A percentile compares a stretch with the other conserved stretches of the same genome.
Conservation (phyloP, 805 yeast species). For the Yarrowia sp. region DNA sequence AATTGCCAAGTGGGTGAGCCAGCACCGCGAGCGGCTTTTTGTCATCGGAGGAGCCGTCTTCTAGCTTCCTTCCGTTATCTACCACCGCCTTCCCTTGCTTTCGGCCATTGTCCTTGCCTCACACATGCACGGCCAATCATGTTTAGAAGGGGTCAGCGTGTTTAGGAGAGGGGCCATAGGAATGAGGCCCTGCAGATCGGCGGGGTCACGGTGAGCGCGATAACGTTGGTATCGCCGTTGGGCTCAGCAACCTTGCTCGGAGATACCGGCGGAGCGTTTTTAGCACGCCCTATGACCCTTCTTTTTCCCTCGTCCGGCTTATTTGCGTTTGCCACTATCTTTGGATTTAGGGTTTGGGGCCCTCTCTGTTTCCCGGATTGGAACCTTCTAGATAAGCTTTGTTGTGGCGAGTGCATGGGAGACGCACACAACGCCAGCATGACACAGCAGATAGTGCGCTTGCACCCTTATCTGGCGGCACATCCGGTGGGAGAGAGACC, state of each 20-base stretch:
- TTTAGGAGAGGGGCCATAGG: too few species aligned
- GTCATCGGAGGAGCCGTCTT: slow-evolving; percentile 71
- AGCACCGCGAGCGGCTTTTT: slow-evolving; percentile 66
- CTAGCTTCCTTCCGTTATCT: slow-evolving; percentile 34
- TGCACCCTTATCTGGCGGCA: slow-evolving; percentile 18
- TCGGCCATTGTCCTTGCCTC: not conserved
- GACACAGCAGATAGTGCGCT: slow-evolving; percentile 24
- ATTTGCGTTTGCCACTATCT: slow-evolving; percentile 5
- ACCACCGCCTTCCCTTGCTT: not conserved
- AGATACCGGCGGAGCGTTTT: too few species aligned
- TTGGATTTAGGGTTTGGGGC: not conserved
- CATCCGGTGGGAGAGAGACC: slow-evolving; percentile 10
- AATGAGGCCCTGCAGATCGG: too few species aligned
- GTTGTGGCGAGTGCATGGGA: slow-evolving; percentile 19
- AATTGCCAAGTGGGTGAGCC: slow-evolving; percentile 73
- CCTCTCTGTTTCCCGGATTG: slow-evolving; percentile 13
- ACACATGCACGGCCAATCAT: not conserved
- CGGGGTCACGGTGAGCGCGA: not conserved
- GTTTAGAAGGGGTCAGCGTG: not conserved
- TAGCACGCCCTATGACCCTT: slow-evolving; percentile 1
- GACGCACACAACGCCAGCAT: slow-evolving; percentile 11
- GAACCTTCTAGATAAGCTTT: slow-evolving; percentile 15
- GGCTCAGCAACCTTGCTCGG: too few species aligned
- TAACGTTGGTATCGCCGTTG: not conserved
- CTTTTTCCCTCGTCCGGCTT: not conserved